Evolutionary conservation across 305 asterid species (phyloP).

Genomic region (Monarda citriodora): DNA sequence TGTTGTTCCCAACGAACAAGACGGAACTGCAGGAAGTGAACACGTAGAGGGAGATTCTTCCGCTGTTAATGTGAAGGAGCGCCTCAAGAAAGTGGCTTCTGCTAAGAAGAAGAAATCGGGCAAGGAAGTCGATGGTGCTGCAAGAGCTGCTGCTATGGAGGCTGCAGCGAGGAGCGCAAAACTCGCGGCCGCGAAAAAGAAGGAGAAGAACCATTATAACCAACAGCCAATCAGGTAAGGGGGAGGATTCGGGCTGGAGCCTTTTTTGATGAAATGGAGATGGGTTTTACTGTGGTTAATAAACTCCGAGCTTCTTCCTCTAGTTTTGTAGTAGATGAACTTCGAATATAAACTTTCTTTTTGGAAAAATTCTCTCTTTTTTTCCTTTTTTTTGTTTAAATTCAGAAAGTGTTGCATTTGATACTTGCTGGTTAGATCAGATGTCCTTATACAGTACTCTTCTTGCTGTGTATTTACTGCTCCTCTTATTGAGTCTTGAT

Average conservation of each 20-base stretch:
- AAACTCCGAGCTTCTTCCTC: constrained; percentile 29
- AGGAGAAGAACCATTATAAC: constrained; percentile 94
- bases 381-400: background rate
- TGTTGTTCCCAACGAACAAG: constrained; percentile 28
- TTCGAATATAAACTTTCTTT: constrained; percentile 21
- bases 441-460: constrained; percentile 22
- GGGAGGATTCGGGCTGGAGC: background rate
- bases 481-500: background rate
- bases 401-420: constrained; percentile 21
- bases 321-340: constrained; percentile 30
- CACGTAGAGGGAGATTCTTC: constrained; percentile 55
- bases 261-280: constrained; percentile 16
- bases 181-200: constrained; percentile 90
- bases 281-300: constrained; percentile 23
- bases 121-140: constrained; percentile 81
- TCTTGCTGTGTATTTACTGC: constrained; percentile 21
- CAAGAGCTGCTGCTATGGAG: constrained; percentile 85
- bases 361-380: constrained; percentile 14
- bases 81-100: constrained; percentile 71
- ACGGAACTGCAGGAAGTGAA: constrained; percentile 40
- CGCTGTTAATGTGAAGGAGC: constrained; percentile 70
- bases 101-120: constrained; percentile 80
- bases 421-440: constrained; percentile 25
- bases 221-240: constrained; percentile 83
- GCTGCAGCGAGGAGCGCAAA: constrained; percentile 93